A percentile compares a stretch with the other conserved stretches of the same genome.
Evolutionary conservation across 257 asterid species (phyloP).

Genomic region (Anisodus tanguticus): DNA sequence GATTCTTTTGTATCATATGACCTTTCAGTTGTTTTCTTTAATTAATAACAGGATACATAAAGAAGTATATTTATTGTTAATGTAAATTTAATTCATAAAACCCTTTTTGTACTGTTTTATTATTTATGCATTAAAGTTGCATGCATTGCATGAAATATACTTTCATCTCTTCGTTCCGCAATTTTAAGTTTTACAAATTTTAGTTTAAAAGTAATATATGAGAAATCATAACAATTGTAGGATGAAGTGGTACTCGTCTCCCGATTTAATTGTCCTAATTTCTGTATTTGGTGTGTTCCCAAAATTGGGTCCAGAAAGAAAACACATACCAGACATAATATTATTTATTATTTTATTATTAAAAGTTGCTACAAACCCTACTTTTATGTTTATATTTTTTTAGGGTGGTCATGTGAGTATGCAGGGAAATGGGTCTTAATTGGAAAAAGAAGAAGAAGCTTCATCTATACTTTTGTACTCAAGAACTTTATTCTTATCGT

Average conservation of each 20-base stretch:
- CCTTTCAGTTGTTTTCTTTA: background rate
- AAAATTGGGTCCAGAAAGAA: too few species aligned
- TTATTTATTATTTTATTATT: too few species aligned
- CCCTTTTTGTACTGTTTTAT: background rate
- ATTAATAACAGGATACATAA: background rate
- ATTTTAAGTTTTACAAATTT: background rate
- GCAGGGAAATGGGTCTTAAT: too few species aligned
- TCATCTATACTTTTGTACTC: too few species aligned
- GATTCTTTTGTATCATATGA: background rate
- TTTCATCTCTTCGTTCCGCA: background rate
- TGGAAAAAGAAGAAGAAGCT: too few species aligned
- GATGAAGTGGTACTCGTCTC: background rate
- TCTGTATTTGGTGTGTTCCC: too few species aligned
- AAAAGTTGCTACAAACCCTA: too few species aligned
- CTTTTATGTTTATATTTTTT: too few species aligned
- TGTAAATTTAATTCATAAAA: background rate
- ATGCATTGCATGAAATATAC: background rate
- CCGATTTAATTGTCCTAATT: background rate
- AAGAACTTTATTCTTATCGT: too few species aligned
- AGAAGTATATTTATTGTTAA: background rate
- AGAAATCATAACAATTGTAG: background rate
- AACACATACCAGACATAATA: too few species aligned
- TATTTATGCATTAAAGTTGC: background rate
- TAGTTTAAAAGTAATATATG: background rate
- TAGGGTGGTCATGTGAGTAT: too few species aligned